Evolutionary conservation across 345 rosid genomes (phyloP).

Genomic region (Salix suchowensis): DNA sequence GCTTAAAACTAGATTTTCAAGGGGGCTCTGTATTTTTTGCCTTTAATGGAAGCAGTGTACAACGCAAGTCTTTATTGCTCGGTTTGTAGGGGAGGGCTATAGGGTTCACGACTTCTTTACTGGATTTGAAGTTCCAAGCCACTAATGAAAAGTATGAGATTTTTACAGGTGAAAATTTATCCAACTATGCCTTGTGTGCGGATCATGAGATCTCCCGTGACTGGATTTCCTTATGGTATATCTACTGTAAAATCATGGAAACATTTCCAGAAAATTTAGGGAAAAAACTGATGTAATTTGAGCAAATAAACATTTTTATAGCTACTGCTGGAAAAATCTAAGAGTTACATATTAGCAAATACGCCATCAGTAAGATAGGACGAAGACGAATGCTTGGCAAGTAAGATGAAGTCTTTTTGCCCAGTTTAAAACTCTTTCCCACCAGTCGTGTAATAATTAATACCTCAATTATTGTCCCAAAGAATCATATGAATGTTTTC

Average conservation of each 20-base stretch:
- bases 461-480: too few relatives aligned
- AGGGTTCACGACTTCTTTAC: constrained; percentile 10
- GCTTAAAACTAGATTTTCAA: constrained; percentile 6
- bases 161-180: neutral
- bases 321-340: too few relatives aligned
- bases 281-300: neutral
- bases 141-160: constrained; percentile 19
- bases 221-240: too few relatives aligned
- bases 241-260: neutral
- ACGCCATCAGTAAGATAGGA: too few relatives aligned
- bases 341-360: too few relatives aligned
- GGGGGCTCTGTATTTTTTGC: constrained; percentile 2
- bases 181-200: neutral
- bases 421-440: too few relatives aligned
- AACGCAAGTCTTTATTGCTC: constrained; percentile 5
- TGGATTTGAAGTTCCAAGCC: constrained; percentile 24
- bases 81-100: constrained; percentile 9
- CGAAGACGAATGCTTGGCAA: too few relatives aligned
- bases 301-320: neutral
- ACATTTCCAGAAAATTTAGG: neutral
- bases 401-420: too few relatives aligned
- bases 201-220: neutral
- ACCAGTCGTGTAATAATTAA: too few relatives aligned
- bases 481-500: too few relatives aligned
- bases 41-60: constrained; percentile 4